Percentiles rank a stretch among this genome's conserved stretches.
phyloP scores from a whole-genome alignment of 768 basidiomycete genomes.

The Tulasnella sp. region DNA sequence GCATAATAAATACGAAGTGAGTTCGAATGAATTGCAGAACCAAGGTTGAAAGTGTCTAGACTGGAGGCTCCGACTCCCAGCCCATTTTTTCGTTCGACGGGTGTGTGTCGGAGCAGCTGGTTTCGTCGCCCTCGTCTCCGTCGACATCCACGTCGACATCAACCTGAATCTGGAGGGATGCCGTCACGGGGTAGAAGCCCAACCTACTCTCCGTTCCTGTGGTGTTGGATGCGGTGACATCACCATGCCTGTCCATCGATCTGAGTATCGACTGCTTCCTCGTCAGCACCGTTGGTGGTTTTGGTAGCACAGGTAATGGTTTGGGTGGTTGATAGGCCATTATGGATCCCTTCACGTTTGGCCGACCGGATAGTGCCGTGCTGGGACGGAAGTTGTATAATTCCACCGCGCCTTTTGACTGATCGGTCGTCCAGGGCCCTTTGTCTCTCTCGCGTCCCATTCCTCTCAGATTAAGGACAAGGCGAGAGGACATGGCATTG shows the following conservation, averaged over 20 bases:
- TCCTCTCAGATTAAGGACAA: not conserved
- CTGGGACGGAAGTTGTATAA: not conserved
- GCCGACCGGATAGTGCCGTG: not conserved
- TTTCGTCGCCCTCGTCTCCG: too few relatives aligned
- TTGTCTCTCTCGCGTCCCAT: not conserved
- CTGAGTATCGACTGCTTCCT: too few relatives aligned
- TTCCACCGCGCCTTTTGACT: not conserved
- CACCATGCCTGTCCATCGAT: too few relatives aligned
- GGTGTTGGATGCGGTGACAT: too few relatives aligned
- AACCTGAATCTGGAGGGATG: not conserved
- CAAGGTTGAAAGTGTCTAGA: too few relatives aligned
- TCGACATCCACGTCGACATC: conserved; percentile 2
- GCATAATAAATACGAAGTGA: too few relatives aligned
- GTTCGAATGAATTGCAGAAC: too few relatives aligned
- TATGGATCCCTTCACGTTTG: not conserved
- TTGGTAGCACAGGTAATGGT: not conserved
- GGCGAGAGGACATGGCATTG: not conserved
- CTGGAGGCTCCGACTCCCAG: too few relatives aligned
- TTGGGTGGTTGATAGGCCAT: not conserved
- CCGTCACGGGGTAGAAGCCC: not conserved
- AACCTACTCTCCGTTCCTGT: too few relatives aligned
- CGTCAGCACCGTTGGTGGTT: not conserved
- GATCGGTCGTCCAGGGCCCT: not conserved
- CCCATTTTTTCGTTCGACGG: too few relatives aligned
- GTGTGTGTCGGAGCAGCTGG: too few relatives aligned